These are phyloP conservation scores for Xylariomycetidae sp. DNA, from an alignment of 2,329 filamentous ascomycete genomes.

Conservation along the genomic window DNA sequence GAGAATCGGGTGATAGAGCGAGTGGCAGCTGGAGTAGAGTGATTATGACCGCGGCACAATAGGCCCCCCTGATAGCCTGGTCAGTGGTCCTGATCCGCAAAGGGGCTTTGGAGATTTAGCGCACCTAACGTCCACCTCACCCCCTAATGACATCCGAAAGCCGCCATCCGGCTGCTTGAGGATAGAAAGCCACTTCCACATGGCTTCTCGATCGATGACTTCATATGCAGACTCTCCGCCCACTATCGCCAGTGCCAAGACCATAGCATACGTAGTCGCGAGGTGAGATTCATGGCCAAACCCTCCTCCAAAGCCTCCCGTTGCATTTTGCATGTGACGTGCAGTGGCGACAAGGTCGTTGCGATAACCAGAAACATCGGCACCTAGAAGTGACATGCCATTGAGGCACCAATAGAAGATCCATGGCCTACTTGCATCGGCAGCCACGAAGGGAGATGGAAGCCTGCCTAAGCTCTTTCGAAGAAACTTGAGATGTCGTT, in stretches of 20 bases:
- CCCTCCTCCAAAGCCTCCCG: conserved; percentile 90
- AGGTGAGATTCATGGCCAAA: conserved; percentile 85
- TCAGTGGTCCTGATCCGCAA: too few species aligned
- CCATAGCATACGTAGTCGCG: conserved; percentile 80
- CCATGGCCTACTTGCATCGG: conserved; percentile 90
- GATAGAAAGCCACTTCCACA: conserved; percentile 87
- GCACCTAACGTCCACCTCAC: conserved; percentile 86
- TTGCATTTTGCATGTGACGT: conserved; percentile 72
- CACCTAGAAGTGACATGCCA: conserved; percentile 69
- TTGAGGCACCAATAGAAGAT: conserved; percentile 88
- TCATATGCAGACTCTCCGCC: conserved; percentile 70
- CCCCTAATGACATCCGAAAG: conserved; percentile 81
- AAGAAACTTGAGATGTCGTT: conserved; percentile 58
- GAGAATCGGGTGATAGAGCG: conserved; percentile 68
- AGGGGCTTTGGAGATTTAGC: too few species aligned
- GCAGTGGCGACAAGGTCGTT: conserved; percentile 70
- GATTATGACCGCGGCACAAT: conserved; percentile 82
- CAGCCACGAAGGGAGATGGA: conserved; percentile 63
- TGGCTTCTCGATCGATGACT: conserved; percentile 71
- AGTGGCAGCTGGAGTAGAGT: conserved; percentile 80
- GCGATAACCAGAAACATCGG: conserved; percentile 65
- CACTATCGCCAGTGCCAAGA: conserved; percentile 74
- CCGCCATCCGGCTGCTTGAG: conserved; percentile 85
- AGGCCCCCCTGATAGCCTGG: conserved; percentile 64
- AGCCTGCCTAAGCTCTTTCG: conserved; percentile 55